Percentiles rank a stretch among this genome's conserved stretches.
These are phyloP conservation scores for Ogataea hybrid DNA, from an alignment of 1,139 yeast genomes.

Conservation along the genomic window DNA sequence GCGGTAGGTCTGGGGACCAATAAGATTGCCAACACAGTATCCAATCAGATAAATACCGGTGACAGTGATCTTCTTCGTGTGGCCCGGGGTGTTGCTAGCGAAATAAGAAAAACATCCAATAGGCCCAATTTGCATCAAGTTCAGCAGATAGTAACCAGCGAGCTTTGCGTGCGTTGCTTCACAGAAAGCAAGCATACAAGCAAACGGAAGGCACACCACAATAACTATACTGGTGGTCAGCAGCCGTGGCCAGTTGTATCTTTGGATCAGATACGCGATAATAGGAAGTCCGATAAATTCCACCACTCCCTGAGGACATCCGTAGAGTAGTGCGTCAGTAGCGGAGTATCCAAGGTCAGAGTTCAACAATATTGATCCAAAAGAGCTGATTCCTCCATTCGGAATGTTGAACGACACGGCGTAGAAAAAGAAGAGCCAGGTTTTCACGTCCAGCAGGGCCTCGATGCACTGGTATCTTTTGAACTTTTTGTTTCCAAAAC, in stretches of 20 bases:
- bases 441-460: conserved; percentile 41
- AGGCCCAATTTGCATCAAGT: conserved; percentile 31
- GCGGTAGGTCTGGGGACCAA: conserved; percentile 52
- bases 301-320: conserved; percentile 40
- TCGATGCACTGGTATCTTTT: conserved; percentile 44
- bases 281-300: conserved; percentile 35
- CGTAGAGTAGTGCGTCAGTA: conserved; percentile 34
- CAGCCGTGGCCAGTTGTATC: conserved; percentile 35
- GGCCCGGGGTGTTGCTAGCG: conserved; percentile 52
- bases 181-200: conserved; percentile 50
- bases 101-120: conserved; percentile 30
- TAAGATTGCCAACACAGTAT: conserved; percentile 64
- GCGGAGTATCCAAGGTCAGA: conserved; percentile 27
- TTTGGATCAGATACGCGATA: conserved; percentile 36
- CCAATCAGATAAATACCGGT: conserved; percentile 59
- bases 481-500: conserved; percentile 44
- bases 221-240: conserved; percentile 43
- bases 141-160: conserved; percentile 42
- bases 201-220: conserved; percentile 38
- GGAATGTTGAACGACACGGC: conserved; percentile 36
- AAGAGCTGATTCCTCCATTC: conserved; percentile 41
- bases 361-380: conserved; percentile 28
- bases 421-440: conserved; percentile 38
- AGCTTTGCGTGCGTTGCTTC: conserved; percentile 35
- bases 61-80: conserved; percentile 60